Percentiles rank a stretch among this genome's conserved stretches.
These are phyloP conservation scores for Glomus cerebriforme DNA, from an alignment of 192 early-diverging fungal species.

Conservation along the genomic window DNA sequence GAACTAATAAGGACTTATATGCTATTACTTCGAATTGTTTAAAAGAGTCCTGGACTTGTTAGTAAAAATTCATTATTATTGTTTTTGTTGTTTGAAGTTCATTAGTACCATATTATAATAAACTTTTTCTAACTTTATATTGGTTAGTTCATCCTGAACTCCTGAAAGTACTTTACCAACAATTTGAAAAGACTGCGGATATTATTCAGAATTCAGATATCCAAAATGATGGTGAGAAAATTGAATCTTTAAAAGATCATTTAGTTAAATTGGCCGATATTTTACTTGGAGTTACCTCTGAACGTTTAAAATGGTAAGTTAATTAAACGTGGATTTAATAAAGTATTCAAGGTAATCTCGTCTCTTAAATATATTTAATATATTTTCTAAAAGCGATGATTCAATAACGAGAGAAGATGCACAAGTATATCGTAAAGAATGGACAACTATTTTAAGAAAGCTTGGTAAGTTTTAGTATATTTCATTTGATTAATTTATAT, in stretches of 20 bases:
- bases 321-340: background rate
- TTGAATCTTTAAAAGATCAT: constrained; percentile 26
- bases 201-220: background rate
- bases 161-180: background rate
- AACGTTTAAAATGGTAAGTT: constrained; percentile 18
- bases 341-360: too few species aligned
- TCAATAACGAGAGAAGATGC: background rate
- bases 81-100: too few species aligned
- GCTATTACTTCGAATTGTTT: background rate
- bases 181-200: background rate
- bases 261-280: constrained; percentile 25
- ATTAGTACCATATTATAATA: background rate
- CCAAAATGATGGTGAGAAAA: background rate
- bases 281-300: background rate
- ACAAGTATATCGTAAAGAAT: background rate
- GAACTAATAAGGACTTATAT: constrained; percentile 6
- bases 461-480: background rate
- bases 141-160: constrained; percentile 1
- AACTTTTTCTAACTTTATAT: background rate
- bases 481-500: background rate
- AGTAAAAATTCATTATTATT: background rate
- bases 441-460: constrained; percentile 14
- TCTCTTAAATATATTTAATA: too few species aligned
- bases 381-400: constrained; percentile 11
- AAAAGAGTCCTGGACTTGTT: constrained; percentile 21